A percentile compares a stretch with the other conserved stretches of the same genome.
These are phyloP conservation scores for Lyophyllum shimeji DNA, from an alignment of 768 basidiomycete species.

Conservation along the genomic window DNA sequence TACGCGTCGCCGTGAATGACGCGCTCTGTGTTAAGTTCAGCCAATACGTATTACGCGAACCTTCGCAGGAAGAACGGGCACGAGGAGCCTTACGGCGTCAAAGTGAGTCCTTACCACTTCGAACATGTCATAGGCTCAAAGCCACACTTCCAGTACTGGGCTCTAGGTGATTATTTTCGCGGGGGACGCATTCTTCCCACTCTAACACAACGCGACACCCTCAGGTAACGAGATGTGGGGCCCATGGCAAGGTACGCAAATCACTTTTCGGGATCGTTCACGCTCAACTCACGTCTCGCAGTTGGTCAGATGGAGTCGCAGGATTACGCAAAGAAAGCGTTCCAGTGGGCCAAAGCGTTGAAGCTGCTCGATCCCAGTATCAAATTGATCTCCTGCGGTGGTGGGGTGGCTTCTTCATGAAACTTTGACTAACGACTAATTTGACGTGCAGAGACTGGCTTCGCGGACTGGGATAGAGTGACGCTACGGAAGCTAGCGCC, in stretches of 20 bases:
- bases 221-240: constrained; percentile 60
- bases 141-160: constrained; percentile 29
- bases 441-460: constrained; percentile 34
- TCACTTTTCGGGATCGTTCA: background rate
- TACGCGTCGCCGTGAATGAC: background rate
- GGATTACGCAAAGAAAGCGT: constrained; percentile 56
- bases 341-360: constrained; percentile 62
- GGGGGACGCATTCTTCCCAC: background rate
- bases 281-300: constrained; percentile 8
- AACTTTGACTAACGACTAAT: constrained; percentile 3
- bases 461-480: constrained; percentile 42
- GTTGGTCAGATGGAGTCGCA: constrained; percentile 56
- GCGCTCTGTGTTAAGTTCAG: constrained; percentile 26
- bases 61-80: constrained; percentile 57
- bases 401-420: constrained; percentile 21
- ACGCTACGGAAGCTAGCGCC: constrained; percentile 39
- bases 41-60: constrained; percentile 52
- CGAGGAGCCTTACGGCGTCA: constrained; percentile 53
- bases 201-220: constrained; percentile 10
- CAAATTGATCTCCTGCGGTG: constrained; percentile 56
- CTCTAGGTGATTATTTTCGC: constrained; percentile 23
- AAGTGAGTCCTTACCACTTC: constrained; percentile 17
- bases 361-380: constrained; percentile 55
- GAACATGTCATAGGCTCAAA: background rate
- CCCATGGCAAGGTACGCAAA: constrained; percentile 46